These are phyloP conservation scores for Penicillium subrubescens DNA, from an alignment of 495 filamentous ascomycete genomes.

Conservation along the genomic window DNA sequence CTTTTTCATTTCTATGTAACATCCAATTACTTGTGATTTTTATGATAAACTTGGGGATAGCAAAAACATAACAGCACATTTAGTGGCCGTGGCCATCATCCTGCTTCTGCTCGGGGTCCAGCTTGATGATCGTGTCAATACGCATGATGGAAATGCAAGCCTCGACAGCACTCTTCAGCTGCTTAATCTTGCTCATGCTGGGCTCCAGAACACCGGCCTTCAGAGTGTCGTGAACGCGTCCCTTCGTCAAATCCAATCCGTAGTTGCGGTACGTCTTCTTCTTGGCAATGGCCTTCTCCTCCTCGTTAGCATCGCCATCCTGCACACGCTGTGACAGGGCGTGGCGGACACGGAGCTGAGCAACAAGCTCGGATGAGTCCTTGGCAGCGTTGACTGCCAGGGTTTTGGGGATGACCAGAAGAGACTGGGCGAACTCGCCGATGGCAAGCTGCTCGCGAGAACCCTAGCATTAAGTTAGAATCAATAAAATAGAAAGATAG, in stretches of 20 bases:
- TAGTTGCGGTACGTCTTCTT: constrained; percentile 99
- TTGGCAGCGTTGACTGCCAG: constrained; percentile 96
- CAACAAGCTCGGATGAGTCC: constrained; percentile 91
- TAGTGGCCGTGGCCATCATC: constrained; percentile 63
- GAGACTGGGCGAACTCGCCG: constrained; percentile 92
- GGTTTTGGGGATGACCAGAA: constrained; percentile 95
- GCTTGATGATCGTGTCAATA: constrained; percentile 98
- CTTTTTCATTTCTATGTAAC: constrained; percentile 8
- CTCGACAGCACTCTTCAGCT: constrained; percentile 98
- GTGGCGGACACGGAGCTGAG: constrained; percentile 92
- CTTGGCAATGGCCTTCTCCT: constrained; percentile 83
- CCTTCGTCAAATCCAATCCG: constrained; percentile 86
- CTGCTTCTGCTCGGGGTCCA: constrained; percentile 84
- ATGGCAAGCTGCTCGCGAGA: constrained; percentile 98
- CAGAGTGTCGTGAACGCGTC: constrained; percentile 88
- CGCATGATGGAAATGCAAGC: constrained; percentile 99
- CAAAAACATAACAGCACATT: constrained; percentile 15
- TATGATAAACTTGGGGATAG: constrained; percentile 19
- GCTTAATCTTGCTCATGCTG: constrained; percentile 97
- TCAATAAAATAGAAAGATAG: neutral
- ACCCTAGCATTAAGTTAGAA: constrained; percentile 53
- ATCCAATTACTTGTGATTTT: constrained; percentile 24
- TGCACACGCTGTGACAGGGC: constrained; percentile 89
- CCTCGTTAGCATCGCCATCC: constrained; percentile 77
- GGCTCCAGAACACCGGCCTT: constrained; percentile 96